Evolutionary conservation across 768 basidiomycete species (phyloP), one percentile per base, ranked within the genome.

Genomic region (Tricholoma flavovirens): DNA sequence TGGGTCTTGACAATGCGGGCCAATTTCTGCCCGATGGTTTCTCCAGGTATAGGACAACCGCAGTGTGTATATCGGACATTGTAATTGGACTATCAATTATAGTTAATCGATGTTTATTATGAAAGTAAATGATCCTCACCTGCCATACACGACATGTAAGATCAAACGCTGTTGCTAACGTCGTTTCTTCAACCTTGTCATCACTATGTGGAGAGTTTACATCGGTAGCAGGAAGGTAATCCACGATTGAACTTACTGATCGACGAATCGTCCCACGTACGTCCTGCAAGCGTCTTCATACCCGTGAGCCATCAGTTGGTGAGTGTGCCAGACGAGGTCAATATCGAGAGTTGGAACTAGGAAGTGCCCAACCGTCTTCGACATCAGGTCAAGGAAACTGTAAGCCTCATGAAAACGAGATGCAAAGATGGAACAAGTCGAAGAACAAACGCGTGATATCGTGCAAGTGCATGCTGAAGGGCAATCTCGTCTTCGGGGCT

Each of bases 241-340:
- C 10, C 10, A 11, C 17, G 11, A 17, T 22, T 6, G 11, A 11
- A 54, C 79, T 66, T 51, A 80, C 80, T 82, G 80, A 55, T 82
- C 76, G 9, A 82, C 60, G 22, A 67, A 73, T 26, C 72, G 71
- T 0, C 73, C 72, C 5, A 78, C 54, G 40, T 69, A 70, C 11
- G 56, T 64, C 43, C 65, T 64, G 43, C 76, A 78, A 56, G 80
- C 77, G 4, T 55, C 49, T 2, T 61, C 57, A 59, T 86, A 85
- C 35, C 70, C 65, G 3, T 46, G 59, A 0, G 71, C 70, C 62
- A 75, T 70, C 11, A 86, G 73, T 57, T 84, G 83, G 55, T 86
- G 83, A 0, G 82, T 82, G 58, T 87, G 86, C 83, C 85, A 86
- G 14, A 76, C 78, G 15, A 87, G 67, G 59, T 86, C 85, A 40